Percentiles rank a stretch among this genome's conserved stretches.
These are phyloP conservation scores for Aspergillus oerlinghausenensis DNA, from an alignment of 2,329 filamentous ascomycete genomes.

Conservation along the genomic window DNA sequence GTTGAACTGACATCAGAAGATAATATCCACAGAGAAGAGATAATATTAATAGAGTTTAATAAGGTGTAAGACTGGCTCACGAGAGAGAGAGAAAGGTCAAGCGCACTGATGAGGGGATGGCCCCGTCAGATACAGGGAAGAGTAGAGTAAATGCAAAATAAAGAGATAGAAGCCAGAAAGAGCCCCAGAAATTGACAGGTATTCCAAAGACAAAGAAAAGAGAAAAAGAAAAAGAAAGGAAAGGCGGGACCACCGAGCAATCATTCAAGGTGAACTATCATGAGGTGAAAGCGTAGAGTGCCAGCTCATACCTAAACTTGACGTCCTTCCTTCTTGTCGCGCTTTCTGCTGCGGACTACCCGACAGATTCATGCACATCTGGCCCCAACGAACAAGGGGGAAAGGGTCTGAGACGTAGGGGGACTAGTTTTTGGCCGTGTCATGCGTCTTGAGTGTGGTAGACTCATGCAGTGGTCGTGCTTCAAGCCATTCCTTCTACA, in stretches of 20 bases:
- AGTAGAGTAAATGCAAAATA: neutral
- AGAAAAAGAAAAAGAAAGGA: constrained; percentile 6
- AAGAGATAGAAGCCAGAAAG: neutral
- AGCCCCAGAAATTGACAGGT: neutral
- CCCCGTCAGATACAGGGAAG: neutral
- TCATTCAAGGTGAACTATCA: neutral
- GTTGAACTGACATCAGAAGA: neutral
- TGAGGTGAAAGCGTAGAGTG: neutral
- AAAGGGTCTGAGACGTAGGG: neutral
- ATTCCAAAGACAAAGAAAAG: neutral
- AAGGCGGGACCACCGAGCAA: constrained; percentile 1
- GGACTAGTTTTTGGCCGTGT: neutral
- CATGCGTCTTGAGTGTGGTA: constrained; percentile 11
- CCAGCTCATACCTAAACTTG: neutral
- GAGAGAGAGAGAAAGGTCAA: neutral
- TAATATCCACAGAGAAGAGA: neutral
- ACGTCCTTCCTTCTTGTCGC: neutral
- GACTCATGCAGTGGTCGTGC: constrained; percentile 6
- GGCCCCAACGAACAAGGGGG: constrained; percentile 9
- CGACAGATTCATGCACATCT: constrained; percentile 8
- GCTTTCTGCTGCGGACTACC: constrained; percentile 10
- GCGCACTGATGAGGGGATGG: neutral
- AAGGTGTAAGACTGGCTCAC: neutral
- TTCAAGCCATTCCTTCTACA: constrained; percentile 17
- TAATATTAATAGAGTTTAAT: neutral